Base-by-base conservation (phyloP, 331 rosid species). In the Arachis monticola region DNA sequence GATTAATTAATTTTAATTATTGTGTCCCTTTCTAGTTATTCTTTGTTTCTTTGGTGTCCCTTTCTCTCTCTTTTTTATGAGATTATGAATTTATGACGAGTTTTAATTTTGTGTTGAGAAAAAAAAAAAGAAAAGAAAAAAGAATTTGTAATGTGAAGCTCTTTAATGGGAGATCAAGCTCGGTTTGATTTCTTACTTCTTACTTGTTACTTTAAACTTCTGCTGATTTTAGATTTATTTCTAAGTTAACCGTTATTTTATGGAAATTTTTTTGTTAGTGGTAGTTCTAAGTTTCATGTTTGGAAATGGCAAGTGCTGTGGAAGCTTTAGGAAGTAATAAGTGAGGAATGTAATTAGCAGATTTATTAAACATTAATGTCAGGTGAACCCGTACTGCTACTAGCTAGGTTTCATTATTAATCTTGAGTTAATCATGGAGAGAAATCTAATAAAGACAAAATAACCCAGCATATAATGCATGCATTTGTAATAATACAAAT, bases 161-260 rank as follows among this genome's bases (percentile, higher is more conserved):
- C 77, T 62, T 62, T 51, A 67, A 80, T 64, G 80, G 69, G 69
- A 61, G 71, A 71, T 55, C 74, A 61, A 77, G 69, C 72, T 81
- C 80, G 90, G 87, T 79, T 38, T 38, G 5, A 38, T 38, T 79
- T 83, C 74, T 71, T 59, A 35, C 60, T 55, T 55, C 31, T 14
- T 1, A 51, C 2, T 57, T 73, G 56, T 66, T 60, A 64, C 38
- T 73, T 75, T 53, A 9, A 12, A 65, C 63, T 72, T 68, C 5
- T 38, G 41, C 41, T 4, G 41, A 14, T 61, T 61, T 56, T 30
- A 27, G 61, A 27, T 27, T 55, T 55, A 52, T 46, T 64, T 72
- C 58, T 42, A 22, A 60, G 27, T 69, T 22, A 17, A 8, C 4
- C 42, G 38, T 57, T 47, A 51, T 60, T 70, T 10, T 31, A 45